A percentile compares a stretch with the other conserved stretches of the same genome.
phyloP scores from a whole-genome alignment of 2,329 filamentous ascomycete species.

The Fusarium burgessii region DNA sequence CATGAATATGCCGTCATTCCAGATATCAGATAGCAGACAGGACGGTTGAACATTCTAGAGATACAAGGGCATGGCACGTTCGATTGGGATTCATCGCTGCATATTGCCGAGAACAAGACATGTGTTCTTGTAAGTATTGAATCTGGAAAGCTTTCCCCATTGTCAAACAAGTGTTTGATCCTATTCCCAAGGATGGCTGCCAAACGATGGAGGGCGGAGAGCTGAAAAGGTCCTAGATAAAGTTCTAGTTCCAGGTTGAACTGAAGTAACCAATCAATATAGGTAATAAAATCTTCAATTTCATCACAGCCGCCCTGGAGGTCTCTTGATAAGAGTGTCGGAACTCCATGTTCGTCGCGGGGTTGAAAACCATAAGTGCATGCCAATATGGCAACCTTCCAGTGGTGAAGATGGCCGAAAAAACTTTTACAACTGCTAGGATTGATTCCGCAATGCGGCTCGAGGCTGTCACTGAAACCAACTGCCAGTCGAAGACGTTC shows the following conservation, averaged over 20 bases:
- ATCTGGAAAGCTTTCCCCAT: no score
- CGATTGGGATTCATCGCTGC: rapidly evolving
- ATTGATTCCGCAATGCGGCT: rapidly evolving
- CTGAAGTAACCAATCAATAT: background rate
- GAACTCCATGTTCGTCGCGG: background rate
- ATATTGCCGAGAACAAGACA: background rate
- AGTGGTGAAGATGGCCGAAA: background rate
- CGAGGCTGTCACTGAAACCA: background rate
- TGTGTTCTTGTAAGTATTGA: no score
- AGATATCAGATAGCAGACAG: background rate
- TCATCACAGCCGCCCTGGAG: rapidly evolving
- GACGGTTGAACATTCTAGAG: background rate
- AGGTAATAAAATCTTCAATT: background rate
- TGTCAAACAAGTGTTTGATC: no score
- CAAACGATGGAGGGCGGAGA: background rate
- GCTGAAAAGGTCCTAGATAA: background rate
- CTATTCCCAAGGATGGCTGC: background rate
- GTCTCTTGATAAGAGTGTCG: background rate
- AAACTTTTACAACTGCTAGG: rapidly evolving
- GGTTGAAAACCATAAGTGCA: background rate
- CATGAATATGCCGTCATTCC: no score
- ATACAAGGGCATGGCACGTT: background rate
- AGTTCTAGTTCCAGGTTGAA: background rate
- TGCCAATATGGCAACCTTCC: background rate
- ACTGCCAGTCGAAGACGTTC: rapidly evolving